Conservation (phyloP, 257 asterid species). For the Craterostigma plantagineum region DNA sequence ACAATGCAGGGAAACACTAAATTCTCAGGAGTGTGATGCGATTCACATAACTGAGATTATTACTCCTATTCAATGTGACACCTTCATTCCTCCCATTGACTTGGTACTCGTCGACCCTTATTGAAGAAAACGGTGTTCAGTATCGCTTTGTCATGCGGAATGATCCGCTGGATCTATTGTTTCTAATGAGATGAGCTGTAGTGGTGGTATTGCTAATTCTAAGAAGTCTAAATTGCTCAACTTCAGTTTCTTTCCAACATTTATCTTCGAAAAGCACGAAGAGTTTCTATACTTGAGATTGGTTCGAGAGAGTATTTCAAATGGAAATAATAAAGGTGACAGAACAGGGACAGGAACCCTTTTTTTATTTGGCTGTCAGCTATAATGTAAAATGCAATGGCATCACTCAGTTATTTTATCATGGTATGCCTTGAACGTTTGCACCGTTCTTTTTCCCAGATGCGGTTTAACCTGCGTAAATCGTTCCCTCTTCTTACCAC, state of each 20-base stretch:
- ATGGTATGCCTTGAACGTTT: slow-evolving; percentile 1
- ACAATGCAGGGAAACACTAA: slow-evolving; percentile 61
- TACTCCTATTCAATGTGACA: too few relatives aligned
- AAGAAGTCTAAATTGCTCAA: slow-evolving; percentile 21
- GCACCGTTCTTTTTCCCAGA: slow-evolving; percentile 29
- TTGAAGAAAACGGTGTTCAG: slow-evolving; percentile 33
- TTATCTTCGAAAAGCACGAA: slow-evolving; percentile 65
- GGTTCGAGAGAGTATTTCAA: slow-evolving; percentile 59
- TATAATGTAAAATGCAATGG: slow-evolving; percentile 11
- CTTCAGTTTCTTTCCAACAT: slow-evolving; percentile 59
- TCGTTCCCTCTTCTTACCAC: slow-evolving; percentile 94
- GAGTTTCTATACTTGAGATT: slow-evolving; percentile 61
- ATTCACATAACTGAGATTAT: too few relatives aligned
- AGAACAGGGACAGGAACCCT: slow-evolving; percentile 84
- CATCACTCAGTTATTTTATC: not conserved
- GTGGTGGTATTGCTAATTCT: slow-evolving; percentile 12
- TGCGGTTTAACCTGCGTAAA: slow-evolving; percentile 77
- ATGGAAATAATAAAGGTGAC: slow-evolving; percentile 64
- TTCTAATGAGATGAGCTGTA: slow-evolving; percentile 5
- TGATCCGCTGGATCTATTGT: too few relatives aligned
- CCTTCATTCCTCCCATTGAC: slow-evolving; percentile 75
- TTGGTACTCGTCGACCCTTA: slow-evolving; percentile 65
- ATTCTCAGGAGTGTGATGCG: too few relatives aligned
- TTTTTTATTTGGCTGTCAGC: slow-evolving; percentile 93
- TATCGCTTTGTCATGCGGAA: slow-evolving; percentile 45